These are phyloP conservation scores for Penicillium hesseltinei DNA, from an alignment of 2,329 filamentous ascomycete genomes.

Conservation along the genomic window DNA sequence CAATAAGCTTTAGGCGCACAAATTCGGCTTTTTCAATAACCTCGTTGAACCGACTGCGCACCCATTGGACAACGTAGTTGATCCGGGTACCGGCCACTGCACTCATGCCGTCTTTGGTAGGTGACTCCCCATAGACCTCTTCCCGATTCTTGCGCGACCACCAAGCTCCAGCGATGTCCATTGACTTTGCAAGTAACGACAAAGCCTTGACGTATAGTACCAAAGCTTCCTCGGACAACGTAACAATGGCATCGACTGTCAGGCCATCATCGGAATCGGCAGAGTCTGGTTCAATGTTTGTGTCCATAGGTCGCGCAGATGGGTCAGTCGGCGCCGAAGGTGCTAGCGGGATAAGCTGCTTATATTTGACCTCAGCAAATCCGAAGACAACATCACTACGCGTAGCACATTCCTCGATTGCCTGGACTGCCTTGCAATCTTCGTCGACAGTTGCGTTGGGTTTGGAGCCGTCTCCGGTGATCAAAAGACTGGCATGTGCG, in stretches of 20 bases:
- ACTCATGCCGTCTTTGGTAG: constrained; percentile 44
- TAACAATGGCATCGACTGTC: constrained; percentile 79
- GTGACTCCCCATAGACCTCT: constrained; percentile 52
- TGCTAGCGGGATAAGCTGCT: constrained; percentile 86
- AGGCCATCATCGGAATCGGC: constrained; percentile 65
- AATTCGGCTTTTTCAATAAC: constrained; percentile 94
- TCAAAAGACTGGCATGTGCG: constrained; percentile 66
- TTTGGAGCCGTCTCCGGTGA: constrained; percentile 60
- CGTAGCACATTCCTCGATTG: constrained; percentile 87
- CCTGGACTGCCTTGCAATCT: constrained; percentile 72
- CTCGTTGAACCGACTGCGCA: constrained; percentile 91
- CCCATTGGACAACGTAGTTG: constrained; percentile 94
- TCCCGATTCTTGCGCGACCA: constrained; percentile 77
- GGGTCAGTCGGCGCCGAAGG: constrained; percentile 58
- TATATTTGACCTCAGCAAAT: constrained; percentile 97
- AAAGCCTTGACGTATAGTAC: constrained; percentile 96
- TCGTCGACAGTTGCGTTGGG: constrained; percentile 66
- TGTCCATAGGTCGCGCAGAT: constrained; percentile 27
- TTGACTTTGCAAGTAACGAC: constrained; percentile 83
- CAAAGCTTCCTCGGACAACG: constrained; percentile 87
- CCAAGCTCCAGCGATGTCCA: constrained; percentile 92
- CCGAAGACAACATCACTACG: constrained; percentile 95
- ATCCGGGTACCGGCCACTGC: constrained; percentile 67
- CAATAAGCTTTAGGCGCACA: constrained; percentile 81
- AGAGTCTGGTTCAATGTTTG: constrained; percentile 43